Evolutionary conservation across 148 eudicot genomes (phyloP), one percentile per base, ranked within the genome.

Genomic region (Beta vulgaris): DNA sequence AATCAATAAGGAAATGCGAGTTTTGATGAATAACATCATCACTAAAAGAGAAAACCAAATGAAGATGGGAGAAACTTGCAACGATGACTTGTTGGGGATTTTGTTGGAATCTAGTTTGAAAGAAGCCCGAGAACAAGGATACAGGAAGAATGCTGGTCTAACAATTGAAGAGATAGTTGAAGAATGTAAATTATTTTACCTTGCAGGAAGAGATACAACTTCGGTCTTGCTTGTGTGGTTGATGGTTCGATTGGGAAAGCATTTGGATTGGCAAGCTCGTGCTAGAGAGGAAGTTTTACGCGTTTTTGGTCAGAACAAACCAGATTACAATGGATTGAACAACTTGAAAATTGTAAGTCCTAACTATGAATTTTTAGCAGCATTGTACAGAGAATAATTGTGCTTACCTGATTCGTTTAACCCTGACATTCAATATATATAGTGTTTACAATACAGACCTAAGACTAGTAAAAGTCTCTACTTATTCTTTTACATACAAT

Each of bases 131-230:
- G 82, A 79, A 58, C 65, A 68, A 0, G 82, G 78, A 26, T 71
- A 78, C 69, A 75, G 34, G 63, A 69, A 82, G 59, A 82, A 73
- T 46, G 79, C 69, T 31, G 77, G 85, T 31, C 46, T 82, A 43
- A 78, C 79, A 1, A 68, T 75, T 18, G 79, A 82, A 51, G 82
- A 82, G 67, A 76, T 82, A 35, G 57, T 82, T 1, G 78, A 82
- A 31, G 79, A 79, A 57, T 82, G 85, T 72, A 82, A 82, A 11
- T 29, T 77, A 16, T 82, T 82, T 66, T 82, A 77, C 58, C 68
- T 82, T 8, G 84, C 84, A 19, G 85, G 82, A 19, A 75, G 80
- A n/a, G 82, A 78, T 37, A 82, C 82, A 21, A 78, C 82, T 44
- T 79, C 85, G 0, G 76, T 71, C 44, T 78, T 79, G 63, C 82